Evolutionary conservation across 441 rosid species (phyloP).

Genomic region (Francoa sonchifolia): DNA sequence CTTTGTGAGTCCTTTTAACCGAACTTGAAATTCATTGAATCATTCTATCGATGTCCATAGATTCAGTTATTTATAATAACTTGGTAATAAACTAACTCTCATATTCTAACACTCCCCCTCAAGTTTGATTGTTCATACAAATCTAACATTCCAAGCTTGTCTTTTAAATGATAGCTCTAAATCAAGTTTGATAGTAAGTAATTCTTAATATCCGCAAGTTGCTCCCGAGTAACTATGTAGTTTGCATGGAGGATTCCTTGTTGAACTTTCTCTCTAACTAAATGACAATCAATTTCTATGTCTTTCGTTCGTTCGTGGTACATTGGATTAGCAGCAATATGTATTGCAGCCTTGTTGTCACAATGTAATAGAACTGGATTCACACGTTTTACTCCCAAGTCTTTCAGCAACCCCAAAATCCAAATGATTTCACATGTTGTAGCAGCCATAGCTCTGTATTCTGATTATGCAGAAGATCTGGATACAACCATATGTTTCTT

Average conservation of each 20-base stretch:
- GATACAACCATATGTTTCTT: background rate
- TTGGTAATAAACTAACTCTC: too few species aligned
- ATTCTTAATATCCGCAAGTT: background rate
- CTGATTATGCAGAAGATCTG: background rate
- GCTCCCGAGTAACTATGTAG: background rate
- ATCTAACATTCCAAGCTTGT: too few species aligned
- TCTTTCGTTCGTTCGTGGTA: background rate
- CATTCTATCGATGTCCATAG: too few species aligned
- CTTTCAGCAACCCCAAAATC: background rate
- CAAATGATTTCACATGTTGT: background rate
- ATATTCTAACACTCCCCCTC: too few species aligned
- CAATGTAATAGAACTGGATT: background rate
- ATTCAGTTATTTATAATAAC: too few species aligned
- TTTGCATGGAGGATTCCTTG: background rate
- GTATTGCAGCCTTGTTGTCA: background rate
- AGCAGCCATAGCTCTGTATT: background rate
- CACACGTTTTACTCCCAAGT: background rate
- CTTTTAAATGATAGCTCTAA: too few species aligned
- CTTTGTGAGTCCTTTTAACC: too few species aligned
- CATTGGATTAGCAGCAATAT: background rate
- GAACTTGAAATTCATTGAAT: too few species aligned
- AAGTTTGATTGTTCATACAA: too few species aligned
- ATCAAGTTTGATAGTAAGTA: too few species aligned
- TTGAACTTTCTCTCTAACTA: background rate
- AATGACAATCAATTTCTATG: background rate